phyloP scores from a whole-genome alignment of 164 flowering plant genomes.

The Tetracentron sinense region DNA sequence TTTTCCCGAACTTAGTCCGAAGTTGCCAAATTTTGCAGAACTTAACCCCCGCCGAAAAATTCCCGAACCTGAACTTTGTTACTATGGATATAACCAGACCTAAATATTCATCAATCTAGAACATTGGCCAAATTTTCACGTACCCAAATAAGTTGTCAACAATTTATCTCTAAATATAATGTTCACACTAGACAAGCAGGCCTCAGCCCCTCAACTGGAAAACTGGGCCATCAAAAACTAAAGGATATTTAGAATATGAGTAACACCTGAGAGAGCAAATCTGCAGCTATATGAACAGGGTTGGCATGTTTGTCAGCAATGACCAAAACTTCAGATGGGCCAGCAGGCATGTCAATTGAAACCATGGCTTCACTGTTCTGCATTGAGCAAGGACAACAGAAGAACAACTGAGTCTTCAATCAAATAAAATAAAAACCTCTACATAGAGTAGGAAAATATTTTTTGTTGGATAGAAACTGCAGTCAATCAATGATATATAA shows the following conservation, averaged over 20 bases:
- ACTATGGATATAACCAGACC: not conserved
- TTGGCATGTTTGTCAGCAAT: constrained; percentile 89
- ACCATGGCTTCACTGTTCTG: constrained; percentile 99
- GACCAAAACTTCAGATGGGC: constrained; percentile 96
- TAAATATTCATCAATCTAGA: not conserved
- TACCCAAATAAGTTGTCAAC: too few species aligned
- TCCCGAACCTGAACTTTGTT: too few species aligned
- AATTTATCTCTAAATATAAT: too few species aligned
- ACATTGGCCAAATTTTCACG: not conserved
- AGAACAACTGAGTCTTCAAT: not conserved
- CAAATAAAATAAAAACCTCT: not conserved
- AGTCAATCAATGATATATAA: too few species aligned
- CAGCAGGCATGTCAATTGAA: constrained; percentile 99
- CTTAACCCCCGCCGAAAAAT: too few species aligned
- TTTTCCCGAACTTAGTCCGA: too few species aligned
- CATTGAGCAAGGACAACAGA: constrained; percentile 7
- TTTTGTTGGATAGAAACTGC: not conserved
- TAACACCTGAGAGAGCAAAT: constrained; percentile 88
- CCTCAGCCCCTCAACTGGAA: not conserved
- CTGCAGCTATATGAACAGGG: constrained; percentile 90
- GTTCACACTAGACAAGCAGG: not conserved
- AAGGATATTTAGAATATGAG: not conserved
- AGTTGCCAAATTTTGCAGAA: too few species aligned
- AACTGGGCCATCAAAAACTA: not conserved
- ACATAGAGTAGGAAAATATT: not conserved